Base-by-base conservation (phyloP, 768 basidiomycete genomes). In the Boletus edulis region DNA sequence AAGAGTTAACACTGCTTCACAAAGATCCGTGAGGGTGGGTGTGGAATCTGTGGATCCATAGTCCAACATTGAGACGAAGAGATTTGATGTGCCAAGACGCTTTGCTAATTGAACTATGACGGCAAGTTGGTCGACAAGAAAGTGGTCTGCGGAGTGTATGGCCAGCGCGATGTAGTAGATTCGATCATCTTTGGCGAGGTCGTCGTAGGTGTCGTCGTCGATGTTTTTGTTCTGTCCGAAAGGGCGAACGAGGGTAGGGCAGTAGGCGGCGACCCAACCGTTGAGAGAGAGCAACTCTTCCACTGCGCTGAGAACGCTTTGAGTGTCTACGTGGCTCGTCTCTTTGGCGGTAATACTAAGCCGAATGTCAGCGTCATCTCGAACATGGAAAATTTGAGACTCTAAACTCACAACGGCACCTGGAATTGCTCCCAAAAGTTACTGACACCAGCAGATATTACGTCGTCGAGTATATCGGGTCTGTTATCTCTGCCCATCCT, bases 61-160 rank as follows among this genome's bases (percentile, higher is more conserved):
- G 72, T 99, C 97, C 54, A 99, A 78, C 91, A 99, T 95, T 9
- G 94, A 97, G 38, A 99, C 96, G 69, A 98, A 99, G 46, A 99
- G 73, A 64, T 93, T 94, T 49, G 83, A 78, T 5, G 91, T 85
- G 4, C 97, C 97, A 12, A 98, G 82, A 10, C 94, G 86, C 63
- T 87, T 87, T 1, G 91, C 91, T 67, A 99, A 83, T 69, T 99
- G 97, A 10, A 99, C 90, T 61, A 99, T 98, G 63, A 97, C 92
- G 18, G 97, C 93, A 44, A 99, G 86, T 70, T 99, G 97, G 75
- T 98, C 97, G 60, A 98, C 91, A 51, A 98, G 84, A 76, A 99
- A 99, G 70, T 99, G 97, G 77, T 99, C 97, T 3, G 97, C 97
- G 4, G 94, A 96, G 72, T 99, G 96, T 43, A 99, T 90, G 60